Evolutionary conservation across 768 basidiomycete species (phyloP).

Genomic region (Mycena olivaceomarginata): DNA sequence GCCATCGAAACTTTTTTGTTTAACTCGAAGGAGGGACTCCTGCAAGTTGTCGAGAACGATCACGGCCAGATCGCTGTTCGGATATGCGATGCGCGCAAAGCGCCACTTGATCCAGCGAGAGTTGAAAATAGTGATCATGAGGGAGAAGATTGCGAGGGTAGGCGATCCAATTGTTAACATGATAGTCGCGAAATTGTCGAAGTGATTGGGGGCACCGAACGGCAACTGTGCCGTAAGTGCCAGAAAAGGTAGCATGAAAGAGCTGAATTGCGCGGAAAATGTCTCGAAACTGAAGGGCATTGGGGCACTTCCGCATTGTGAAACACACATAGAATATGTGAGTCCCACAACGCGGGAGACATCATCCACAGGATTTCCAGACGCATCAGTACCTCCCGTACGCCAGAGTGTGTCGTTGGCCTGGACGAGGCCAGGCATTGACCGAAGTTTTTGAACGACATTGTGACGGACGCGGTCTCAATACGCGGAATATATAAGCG

Average conservation of each 20-base stretch:
- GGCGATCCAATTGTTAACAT: slow-evolving; percentile 17
- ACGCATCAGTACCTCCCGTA: background rate
- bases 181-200: background rate
- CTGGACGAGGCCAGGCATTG: background rate
- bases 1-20: no score
- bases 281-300: background rate
- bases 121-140: slow-evolving; percentile 28
- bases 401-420: slow-evolving; percentile 14
- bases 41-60: no score
- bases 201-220: slow-evolving; percentile 10
- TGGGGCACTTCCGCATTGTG: slow-evolving; percentile 9
- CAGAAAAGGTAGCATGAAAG: slow-evolving; percentile 26
- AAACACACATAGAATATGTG: slow-evolving; percentile 1
- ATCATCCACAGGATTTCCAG: background rate
- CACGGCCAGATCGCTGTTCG: no score
- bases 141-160: slow-evolving; percentile 28
- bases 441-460: slow-evolving; percentile 1
- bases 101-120: slow-evolving; percentile 14
- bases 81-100: slow-evolving; percentile 22
- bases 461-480: background rate
- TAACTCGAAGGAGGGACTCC: no score
- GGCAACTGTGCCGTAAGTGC: slow-evolving; percentile 28
- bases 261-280: slow-evolving; percentile 12
- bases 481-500: background rate
- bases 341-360: background rate